Evolutionary conservation across 2,329 filamentous ascomycete genomes (phyloP).

Genomic region (Fusarium sp.): DNA sequence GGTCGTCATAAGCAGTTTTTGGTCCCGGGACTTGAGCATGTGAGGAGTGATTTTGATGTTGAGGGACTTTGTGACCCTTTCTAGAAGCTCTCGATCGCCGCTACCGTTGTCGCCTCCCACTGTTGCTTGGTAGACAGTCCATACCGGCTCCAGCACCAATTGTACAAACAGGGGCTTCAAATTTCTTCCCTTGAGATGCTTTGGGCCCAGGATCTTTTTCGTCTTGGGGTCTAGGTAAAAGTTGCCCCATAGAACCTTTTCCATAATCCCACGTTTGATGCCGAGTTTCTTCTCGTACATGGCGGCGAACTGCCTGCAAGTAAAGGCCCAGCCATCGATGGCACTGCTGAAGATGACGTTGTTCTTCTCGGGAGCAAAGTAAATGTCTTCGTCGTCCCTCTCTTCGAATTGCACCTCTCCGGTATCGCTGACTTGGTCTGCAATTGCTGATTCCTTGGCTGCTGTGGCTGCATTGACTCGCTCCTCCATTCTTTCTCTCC

Average conservation of each 20-base stretch:
- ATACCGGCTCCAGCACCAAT: slow-evolving; percentile 92
- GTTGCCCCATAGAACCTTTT: slow-evolving; percentile 96
- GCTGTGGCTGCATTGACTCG: slow-evolving; percentile 76
- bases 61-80: slow-evolving; percentile 95
- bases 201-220: slow-evolving; percentile 87
- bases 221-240: slow-evolving; percentile 98
- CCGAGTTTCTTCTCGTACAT: slow-evolving; percentile 97
- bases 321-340: slow-evolving; percentile 99
- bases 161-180: slow-evolving; percentile 98
- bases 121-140: slow-evolving; percentile 94
- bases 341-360: slow-evolving; percentile 99
- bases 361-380: slow-evolving; percentile 97
- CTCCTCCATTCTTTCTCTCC: slow-evolving; percentile 93
- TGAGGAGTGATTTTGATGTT: slow-evolving; percentile 86
- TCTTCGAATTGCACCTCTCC: slow-evolving; percentile 81
- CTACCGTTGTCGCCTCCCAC: slow-evolving; percentile 82
- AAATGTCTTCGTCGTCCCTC: slow-evolving; percentile 93
- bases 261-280: slow-evolving; percentile 85
- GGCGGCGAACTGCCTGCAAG: slow-evolving; percentile 89
- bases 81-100: slow-evolving; percentile 81
- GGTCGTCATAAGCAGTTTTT: slow-evolving; percentile 82
- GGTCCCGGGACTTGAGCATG: slow-evolving; percentile 82
- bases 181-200: slow-evolving; percentile 90
- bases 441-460: slow-evolving; percentile 62
- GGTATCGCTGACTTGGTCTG: slow-evolving; percentile 61